Evolutionary conservation across 805 yeast genomes (phyloP).

Genomic region (Wickerhamiella slavikovae): DNA sequence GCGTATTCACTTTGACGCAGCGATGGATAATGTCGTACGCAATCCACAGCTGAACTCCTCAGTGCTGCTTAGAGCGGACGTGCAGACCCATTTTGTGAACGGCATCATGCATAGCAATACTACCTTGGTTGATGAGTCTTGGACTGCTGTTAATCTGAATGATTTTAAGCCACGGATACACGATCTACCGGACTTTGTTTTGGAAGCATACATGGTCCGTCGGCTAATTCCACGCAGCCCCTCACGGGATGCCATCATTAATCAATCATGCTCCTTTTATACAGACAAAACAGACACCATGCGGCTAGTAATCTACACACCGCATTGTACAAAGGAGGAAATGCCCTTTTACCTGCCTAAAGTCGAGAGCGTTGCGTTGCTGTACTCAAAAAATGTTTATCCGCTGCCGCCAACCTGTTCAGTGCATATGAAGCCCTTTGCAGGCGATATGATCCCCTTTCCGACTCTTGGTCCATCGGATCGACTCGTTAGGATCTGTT

Average conservation of each 20-base stretch:
- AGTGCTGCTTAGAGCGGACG: constrained; percentile 74
- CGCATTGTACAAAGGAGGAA: constrained; percentile 45
- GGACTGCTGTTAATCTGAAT: constrained; percentile 2
- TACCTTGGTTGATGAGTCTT: constrained; percentile 2
- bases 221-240: constrained; percentile 86
- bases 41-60: constrained; percentile 88
- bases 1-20: constrained; percentile 36
- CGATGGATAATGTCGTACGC: constrained; percentile 58
- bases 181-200: constrained; percentile 2
- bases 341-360: constrained; percentile 83
- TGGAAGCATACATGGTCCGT: constrained; percentile 31
- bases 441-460: constrained; percentile 6
- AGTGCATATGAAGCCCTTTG: constrained; percentile 55
- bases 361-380: constrained; percentile 57
- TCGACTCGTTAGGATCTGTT: constrained; percentile 64
- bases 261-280: constrained; percentile 58
- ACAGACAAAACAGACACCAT: constrained; percentile 12
- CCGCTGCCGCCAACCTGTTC: constrained; percentile 25
- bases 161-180: constrained; percentile 5
- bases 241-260: constrained; percentile 57
- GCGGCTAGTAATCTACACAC: constrained; percentile 48
- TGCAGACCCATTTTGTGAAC: constrained; percentile 17
- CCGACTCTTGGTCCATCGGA: constrained; percentile 16
- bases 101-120: constrained; percentile 1
- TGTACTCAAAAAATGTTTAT: constrained; percentile 15